A percentile compares a stretch with the other conserved stretches of the same genome.
Conservation (phyloP, 2,329 filamentous ascomycete genomes). For the Aspergillus spinulosporus region DNA sequence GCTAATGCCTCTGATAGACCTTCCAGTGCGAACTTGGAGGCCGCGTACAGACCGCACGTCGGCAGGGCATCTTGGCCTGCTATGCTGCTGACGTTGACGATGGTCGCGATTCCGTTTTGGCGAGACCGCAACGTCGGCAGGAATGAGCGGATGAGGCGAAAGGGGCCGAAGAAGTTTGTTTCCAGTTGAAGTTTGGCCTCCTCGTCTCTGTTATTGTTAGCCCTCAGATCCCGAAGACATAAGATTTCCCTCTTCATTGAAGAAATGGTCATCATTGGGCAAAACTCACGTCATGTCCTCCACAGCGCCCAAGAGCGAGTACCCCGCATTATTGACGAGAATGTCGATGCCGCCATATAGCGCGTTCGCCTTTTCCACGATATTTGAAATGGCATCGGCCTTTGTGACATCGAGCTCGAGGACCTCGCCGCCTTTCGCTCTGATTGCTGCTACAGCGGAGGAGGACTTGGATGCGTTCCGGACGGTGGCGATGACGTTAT, state of each 20-base stretch:
- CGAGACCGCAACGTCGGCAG: conserved; percentile 42
- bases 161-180: conserved; percentile 46
- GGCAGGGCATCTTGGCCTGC: conserved; percentile 46
- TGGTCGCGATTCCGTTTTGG: conserved; percentile 27
- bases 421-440: conserved; percentile 12
- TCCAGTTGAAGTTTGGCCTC: conserved; percentile 24
- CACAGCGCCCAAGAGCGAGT: conserved; percentile 22
- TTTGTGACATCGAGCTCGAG: conserved; percentile 19
- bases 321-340: conserved; percentile 22
- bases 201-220: conserved; percentile 17
- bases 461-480: conserved; percentile 36
- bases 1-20: conserved; percentile 41
- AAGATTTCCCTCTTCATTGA: background rate
- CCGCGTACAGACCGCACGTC: conserved; percentile 39
- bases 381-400: background rate
- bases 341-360: conserved; percentile 17
- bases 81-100: conserved; percentile 53
- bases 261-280: too few relatives aligned
- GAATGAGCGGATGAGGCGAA: conserved; percentile 41
- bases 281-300: conserved; percentile 24
- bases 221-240: too few relatives aligned
- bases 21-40: conserved; percentile 47
- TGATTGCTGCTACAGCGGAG: conserved; percentile 5
- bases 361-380: conserved; percentile 3
- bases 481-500: conserved; percentile 55